Percentiles rank a stretch among this genome's conserved stretches.
These are phyloP conservation scores for Debaryomycetaceae sp. DNA, from an alignment of 1,139 yeast species.

Conservation along the genomic window DNA sequence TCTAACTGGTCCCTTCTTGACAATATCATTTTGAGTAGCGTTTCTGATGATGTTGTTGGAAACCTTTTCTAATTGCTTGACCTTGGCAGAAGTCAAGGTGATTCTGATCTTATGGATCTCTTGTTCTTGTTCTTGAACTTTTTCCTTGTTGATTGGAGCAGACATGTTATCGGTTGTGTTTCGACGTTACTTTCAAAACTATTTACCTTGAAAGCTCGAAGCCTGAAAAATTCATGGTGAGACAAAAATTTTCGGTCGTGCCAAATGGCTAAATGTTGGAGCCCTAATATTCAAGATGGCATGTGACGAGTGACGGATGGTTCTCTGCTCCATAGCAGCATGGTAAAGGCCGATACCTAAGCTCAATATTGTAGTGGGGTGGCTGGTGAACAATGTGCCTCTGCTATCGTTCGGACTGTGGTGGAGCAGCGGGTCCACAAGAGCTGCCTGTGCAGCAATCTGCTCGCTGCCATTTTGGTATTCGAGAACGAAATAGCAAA, in stretches of 20 bases:
- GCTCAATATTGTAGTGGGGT: too few species aligned
- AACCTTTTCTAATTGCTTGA: constrained; percentile 93
- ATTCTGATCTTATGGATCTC: constrained; percentile 97
- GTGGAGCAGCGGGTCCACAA: too few species aligned
- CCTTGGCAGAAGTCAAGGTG: constrained; percentile 98
- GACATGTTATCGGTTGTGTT: constrained; percentile 57
- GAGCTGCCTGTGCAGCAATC: too few species aligned
- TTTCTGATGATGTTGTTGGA: constrained; percentile 86
- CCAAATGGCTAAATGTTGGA: background rate
- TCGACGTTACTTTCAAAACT: constrained; percentile 30
- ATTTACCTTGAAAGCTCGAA: background rate
- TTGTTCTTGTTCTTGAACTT: constrained; percentile 72
- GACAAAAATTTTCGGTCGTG: constrained; percentile 8
- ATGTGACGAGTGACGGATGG: background rate
- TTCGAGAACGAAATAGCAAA: too few species aligned
- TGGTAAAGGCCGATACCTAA: too few species aligned
- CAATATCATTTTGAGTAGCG: constrained; percentile 78
- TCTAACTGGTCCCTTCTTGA: constrained; percentile 98
- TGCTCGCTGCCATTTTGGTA: too few species aligned
- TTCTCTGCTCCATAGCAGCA: too few species aligned
- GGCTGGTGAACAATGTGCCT: too few species aligned
- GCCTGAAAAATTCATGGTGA: constrained; percentile 1
- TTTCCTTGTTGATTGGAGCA: constrained; percentile 78
- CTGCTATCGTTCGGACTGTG: too few species aligned
- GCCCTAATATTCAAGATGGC: constrained; percentile 1